These are phyloP conservation scores for Cladosporium sp. DNA, from an alignment of 2,329 filamentous ascomycete species.

Conservation along the genomic window DNA sequence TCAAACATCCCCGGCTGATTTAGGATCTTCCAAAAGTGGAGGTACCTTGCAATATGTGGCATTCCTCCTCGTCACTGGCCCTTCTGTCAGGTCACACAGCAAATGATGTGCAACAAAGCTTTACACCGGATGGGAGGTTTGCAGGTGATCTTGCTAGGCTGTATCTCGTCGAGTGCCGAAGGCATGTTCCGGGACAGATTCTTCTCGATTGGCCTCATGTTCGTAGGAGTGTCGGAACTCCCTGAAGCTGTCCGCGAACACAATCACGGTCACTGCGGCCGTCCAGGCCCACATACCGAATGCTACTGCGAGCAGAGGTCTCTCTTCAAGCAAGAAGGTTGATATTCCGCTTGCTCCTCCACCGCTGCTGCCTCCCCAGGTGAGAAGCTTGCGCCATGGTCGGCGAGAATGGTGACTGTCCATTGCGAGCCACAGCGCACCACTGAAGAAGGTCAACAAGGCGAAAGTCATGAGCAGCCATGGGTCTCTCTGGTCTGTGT, in stretches of 20 bases:
- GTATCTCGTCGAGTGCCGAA: background rate
- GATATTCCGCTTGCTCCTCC: background rate
- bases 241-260: background rate
- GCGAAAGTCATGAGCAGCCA: background rate
- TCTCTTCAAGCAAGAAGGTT: too few species aligned
- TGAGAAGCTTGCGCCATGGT: background rate
- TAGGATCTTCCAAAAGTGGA: too few species aligned
- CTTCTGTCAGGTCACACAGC: too few species aligned
- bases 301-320: background rate
- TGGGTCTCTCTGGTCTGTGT: background rate
- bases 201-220: background rate
- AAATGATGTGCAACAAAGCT: too few species aligned
- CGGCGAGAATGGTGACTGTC: background rate
- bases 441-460: background rate
- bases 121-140: too few species aligned
- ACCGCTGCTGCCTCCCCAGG: background rate
- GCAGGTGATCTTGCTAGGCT: too few species aligned
- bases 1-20: too few species aligned
- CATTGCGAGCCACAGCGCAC: background rate
- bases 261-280: background rate
- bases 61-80: too few species aligned
- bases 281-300: background rate
- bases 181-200: background rate
- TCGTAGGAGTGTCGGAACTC: background rate
- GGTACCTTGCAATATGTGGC: too few species aligned